Conservation (phyloP, 257 asterid species). For the Verbena officinalis region DNA sequence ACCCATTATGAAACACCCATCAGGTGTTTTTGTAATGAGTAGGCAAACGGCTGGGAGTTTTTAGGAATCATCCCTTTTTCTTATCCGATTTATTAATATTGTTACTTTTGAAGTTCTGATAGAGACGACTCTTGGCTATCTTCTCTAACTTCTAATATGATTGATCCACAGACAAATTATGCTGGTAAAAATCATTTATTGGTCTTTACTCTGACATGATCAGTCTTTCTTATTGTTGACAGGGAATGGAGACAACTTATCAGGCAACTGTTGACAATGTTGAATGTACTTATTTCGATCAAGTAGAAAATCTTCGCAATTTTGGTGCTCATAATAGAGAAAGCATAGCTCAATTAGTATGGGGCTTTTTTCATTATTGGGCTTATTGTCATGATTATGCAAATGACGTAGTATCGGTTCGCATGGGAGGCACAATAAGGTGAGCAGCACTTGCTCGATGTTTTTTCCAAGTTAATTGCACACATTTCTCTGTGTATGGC, state of each 20-base stretch:
- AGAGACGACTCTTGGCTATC: not conserved
- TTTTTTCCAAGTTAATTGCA: not conserved
- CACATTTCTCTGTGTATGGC: not conserved
- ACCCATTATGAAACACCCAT: no score
- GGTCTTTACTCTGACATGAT: not conserved
- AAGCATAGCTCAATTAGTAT: constrained; percentile 49
- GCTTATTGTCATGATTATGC: constrained; percentile 72
- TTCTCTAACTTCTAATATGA: not conserved
- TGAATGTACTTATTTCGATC: constrained; percentile 60
- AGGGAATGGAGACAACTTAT: constrained; percentile 60
- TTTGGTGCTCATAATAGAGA: constrained; percentile 59
- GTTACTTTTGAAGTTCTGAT: not conserved
- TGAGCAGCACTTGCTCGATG: constrained; percentile 26
- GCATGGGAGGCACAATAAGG: constrained; percentile 58
- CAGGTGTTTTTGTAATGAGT: no score
- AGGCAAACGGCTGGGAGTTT: no score
- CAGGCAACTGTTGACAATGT: constrained; percentile 44
- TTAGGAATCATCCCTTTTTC: no score
- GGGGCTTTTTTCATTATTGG: constrained; percentile 72
- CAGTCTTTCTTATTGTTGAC: constrained; percentile 16
- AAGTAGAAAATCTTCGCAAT: constrained; percentile 51
- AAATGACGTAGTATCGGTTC: constrained; percentile 65
- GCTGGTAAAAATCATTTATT: not conserved
- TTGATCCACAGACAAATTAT: not conserved
- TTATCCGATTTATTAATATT: no score